These are phyloP conservation scores for Geotrichum macrosporum DNA, from an alignment of 1,139 yeast genomes.

Conservation along the genomic window DNA sequence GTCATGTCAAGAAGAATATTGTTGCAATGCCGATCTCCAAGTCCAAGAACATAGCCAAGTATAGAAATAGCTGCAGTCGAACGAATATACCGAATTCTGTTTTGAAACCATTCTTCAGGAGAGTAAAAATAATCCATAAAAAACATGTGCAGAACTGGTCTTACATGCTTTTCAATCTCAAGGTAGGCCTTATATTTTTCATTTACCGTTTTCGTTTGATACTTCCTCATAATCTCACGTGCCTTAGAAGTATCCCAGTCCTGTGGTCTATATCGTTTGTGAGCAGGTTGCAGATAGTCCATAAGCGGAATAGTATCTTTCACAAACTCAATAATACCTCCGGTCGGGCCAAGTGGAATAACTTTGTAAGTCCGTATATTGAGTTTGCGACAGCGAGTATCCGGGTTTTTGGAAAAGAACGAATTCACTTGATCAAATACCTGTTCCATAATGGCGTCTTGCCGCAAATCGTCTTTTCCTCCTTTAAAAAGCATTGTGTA, in stretches of 20 bases:
- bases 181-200: conserved; percentile 51
- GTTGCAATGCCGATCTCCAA: conserved; percentile 93
- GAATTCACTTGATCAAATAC: conserved; percentile 83
- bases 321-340: conserved; percentile 91
- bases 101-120: conserved; percentile 62
- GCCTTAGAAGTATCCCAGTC: conserved; percentile 54
- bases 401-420: conserved; percentile 55
- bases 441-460: conserved; percentile 97
- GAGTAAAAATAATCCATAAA: conserved; percentile 61
- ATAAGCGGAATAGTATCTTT: conserved; percentile 66
- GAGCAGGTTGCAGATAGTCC: conserved; percentile 63
- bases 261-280: conserved; percentile 43
- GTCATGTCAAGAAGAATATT: conserved; percentile 74
- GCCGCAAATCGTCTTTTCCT: conserved; percentile 87
- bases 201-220: conserved; percentile 45
- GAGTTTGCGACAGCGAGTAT: conserved; percentile 54
- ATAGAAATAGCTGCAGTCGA: conserved; percentile 85
- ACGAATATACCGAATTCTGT: conserved; percentile 61
- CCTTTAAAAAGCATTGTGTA: conserved; percentile 69
- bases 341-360: conserved; percentile 79
- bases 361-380: conserved; percentile 81
- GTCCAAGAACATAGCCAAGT: conserved; percentile 79
- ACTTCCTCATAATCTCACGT: conserved; percentile 57
- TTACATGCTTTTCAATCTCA: conserved; percentile 48
- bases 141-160: conserved; percentile 66